phyloP scores from a whole-genome alignment of 2,329 filamentous ascomycete genomes.

The Fusarium sublunatum region DNA sequence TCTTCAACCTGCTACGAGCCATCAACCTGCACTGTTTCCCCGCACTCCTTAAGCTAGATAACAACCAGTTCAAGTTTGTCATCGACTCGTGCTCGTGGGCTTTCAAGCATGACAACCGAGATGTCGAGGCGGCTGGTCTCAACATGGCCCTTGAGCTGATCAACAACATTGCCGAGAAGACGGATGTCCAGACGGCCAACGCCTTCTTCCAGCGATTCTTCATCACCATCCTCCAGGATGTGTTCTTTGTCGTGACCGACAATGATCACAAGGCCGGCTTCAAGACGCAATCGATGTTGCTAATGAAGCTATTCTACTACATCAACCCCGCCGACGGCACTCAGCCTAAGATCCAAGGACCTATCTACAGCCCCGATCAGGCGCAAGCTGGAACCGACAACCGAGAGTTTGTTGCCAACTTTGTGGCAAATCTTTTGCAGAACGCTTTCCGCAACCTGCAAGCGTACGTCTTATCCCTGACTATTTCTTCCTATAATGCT shows the following conservation, averaged over 20 bases:
- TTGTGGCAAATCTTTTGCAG: constrained; percentile 84
- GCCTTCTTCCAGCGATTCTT: constrained; percentile 99
- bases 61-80: constrained; percentile 98
- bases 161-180: constrained; percentile 95
- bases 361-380: constrained; percentile 88
- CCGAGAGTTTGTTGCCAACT: constrained; percentile 88
- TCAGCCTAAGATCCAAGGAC: constrained; percentile 88
- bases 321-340: constrained; percentile 77
- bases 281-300: constrained; percentile 94
- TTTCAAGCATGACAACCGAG: constrained; percentile 99
- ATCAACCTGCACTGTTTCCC: constrained; percentile 99
- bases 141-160: constrained; percentile 99
- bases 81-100: constrained; percentile 99
- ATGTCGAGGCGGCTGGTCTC: constrained; percentile 94
- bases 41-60: constrained; percentile 90
- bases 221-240: constrained; percentile 92
- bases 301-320: constrained; percentile 97
- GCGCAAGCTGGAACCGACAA: constrained; percentile 86
- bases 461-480: constrained; percentile 67
- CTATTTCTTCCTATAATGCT: constrained; percentile 43
- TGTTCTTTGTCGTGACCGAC: constrained; percentile 98
- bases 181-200: constrained; percentile 85
- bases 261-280: constrained; percentile 99
- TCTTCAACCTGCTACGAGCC: constrained; percentile 94
- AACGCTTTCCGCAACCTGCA: constrained; percentile 95